Evolutionary conservation across 768 basidiomycete species (phyloP).

Genomic region (Rubroboletus satanas): DNA sequence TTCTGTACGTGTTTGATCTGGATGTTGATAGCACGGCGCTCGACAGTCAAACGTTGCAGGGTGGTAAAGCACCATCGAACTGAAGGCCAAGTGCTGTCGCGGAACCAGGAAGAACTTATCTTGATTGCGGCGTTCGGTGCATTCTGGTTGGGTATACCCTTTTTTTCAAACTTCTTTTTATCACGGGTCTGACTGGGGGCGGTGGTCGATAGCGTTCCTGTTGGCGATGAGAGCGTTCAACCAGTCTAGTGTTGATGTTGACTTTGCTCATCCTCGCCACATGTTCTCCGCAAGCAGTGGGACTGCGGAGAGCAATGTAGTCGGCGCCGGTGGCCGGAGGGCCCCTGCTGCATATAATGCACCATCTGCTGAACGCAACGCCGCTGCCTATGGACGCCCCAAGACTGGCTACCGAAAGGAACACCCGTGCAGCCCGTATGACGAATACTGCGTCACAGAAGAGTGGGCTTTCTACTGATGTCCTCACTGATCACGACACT

Average conservation of each 20-base stretch:
- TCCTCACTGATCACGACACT: background rate
- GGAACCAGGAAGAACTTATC: constrained; percentile 69
- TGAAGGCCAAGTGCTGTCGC: constrained; percentile 56
- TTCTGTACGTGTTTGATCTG: constrained; percentile 47
- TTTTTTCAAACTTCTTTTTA: background rate
- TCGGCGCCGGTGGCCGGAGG: constrained; percentile 30
- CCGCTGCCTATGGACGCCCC: constrained; percentile 28
- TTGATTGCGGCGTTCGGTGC: constrained; percentile 69
- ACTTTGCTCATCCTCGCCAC: constrained; percentile 28
- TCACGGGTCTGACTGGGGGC: constrained; percentile 3
- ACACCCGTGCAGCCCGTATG: constrained; percentile 55
- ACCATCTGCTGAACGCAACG: constrained; percentile 27
- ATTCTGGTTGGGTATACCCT: constrained; percentile 68
- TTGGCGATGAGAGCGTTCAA: constrained; percentile 40
- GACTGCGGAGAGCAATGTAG: constrained; percentile 32
- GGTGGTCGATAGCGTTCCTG: constrained; percentile 34
- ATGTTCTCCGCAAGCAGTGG: constrained; percentile 34
- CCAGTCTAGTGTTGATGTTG: constrained; percentile 29
- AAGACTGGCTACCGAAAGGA: constrained; percentile 37
- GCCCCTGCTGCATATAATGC: constrained; percentile 21
- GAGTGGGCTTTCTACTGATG: constrained; percentile 54
- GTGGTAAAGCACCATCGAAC: constrained; percentile 64
- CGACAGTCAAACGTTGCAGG: constrained; percentile 34
- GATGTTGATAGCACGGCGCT: background rate
- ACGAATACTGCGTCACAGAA: constrained; percentile 66